Evolutionary conservation across 1,284 basidiomycete species (phyloP), one percentile per base, ranked within the genome.

Genomic region (Cryptococcus amylolentus): DNA sequence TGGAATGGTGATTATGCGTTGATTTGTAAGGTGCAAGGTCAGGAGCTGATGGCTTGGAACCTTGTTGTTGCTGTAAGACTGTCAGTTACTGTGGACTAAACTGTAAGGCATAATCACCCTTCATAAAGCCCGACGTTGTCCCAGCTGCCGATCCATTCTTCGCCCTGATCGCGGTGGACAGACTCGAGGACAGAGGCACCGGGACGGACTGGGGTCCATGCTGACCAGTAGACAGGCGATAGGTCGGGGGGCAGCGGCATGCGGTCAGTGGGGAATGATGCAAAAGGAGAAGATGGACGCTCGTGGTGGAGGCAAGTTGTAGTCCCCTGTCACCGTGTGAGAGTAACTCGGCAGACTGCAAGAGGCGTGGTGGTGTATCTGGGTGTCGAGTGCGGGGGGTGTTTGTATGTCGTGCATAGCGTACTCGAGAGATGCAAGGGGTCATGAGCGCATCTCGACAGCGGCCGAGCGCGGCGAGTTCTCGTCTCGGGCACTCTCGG

Each of bases 101-200:
- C 26, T 10, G n/a, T 23, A 35, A 40, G 13, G 49, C n/a, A 23
- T 39, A 78, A 86, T 66, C 73, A 93, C 91, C 89, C 89, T 67
- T 92, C 88, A 70, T 96, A 96, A 56, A 96, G 85, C 1, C 92
- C 92, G 5, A 95, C 86, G 45, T 79, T 79, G 46, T 90, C 87
- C 72, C 91, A 89, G 39, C 82, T 84, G 4, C 84, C 80, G 4
- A 89, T 78, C 47, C 89, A 79, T 43, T 84, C 83, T 75, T 96
- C 92, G 56, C 91, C 88, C 7, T 83, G 80, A 43, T 54, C 38
- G 6, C 40, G 41, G 64, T 89, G 63, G 0, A 73, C 62, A 23
- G 58, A 60, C 43, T 65, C 66, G 4, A 55, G 45, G 10, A 69
- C 66, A 18, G 54, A 60, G 28, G 50, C 52, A 7, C 58, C 61